phyloP scores from a whole-genome alignment of 2,329 filamentous ascomycete genomes.

The Zymoseptoria crescenta region DNA sequence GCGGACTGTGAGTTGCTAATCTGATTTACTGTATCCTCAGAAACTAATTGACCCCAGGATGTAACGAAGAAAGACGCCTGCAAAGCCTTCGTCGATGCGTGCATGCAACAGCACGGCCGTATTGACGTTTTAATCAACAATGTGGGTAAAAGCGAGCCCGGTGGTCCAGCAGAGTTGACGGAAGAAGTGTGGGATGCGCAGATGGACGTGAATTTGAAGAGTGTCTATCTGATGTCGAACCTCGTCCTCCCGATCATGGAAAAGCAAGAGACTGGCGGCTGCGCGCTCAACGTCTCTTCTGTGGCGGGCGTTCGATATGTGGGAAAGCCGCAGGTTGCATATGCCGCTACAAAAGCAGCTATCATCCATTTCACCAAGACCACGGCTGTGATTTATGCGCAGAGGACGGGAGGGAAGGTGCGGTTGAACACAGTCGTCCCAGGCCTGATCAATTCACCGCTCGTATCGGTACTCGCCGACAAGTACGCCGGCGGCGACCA shows the following conservation, averaged over 20 bases:
- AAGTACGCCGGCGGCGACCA: constrained; percentile 41
- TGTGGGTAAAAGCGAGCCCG: constrained; percentile 50
- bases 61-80: constrained; percentile 48
- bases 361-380: constrained; percentile 71
- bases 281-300: constrained; percentile 33
- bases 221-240: constrained; percentile 48
- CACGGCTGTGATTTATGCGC: constrained; percentile 55
- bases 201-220: constrained; percentile 50
- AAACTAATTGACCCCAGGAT: constrained; percentile 26
- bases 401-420: constrained; percentile 33
- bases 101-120: constrained; percentile 45
- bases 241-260: constrained; percentile 49
- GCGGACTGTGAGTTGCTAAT: constrained; percentile 13
- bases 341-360: constrained; percentile 67
- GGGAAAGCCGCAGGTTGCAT: constrained; percentile 47
- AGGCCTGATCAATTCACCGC: constrained; percentile 50
- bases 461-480: constrained; percentile 39
- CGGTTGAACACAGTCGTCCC: constrained; percentile 50
- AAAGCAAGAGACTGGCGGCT: constrained; percentile 35
- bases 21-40: background rate
- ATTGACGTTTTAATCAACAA: constrained; percentile 57
- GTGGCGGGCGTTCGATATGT: constrained; percentile 49
- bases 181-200: constrained; percentile 48
- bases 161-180: constrained; percentile 41
- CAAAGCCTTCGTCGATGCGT: constrained; percentile 46